Base-by-base conservation (phyloP, 345 rosid genomes). In the Mangifera indica region DNA sequence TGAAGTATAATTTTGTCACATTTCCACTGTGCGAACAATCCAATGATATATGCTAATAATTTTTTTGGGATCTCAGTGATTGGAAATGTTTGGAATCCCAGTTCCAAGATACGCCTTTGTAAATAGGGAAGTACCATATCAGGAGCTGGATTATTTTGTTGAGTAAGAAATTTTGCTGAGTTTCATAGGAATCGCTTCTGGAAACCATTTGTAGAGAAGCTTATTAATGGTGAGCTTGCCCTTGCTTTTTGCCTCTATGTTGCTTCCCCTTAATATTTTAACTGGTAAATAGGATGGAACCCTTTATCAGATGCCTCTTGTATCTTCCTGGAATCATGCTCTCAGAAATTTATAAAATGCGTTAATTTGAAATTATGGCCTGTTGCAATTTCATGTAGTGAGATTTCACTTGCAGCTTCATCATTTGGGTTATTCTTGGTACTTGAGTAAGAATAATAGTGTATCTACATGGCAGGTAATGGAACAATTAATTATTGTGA, bases 191-290 rank as follows among this genome's bases (percentile, higher is more conserved):
- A 87, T 64, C 91, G 97, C 54, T 96, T 96, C 71, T 96, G 90
- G 95, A 96, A 96, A 87, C 99, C 99, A 59, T 96, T 93, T 84
- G 99, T 96, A 61, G 99, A 96, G 85, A 96, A 96, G 87, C 99
- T 98, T 11, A 81, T 96, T 71, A 83, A 90, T 65, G 99, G 98
- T 96, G 72, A 78, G 90, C 72, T 17, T 73, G 48, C 64, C 66
- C 55, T 56, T 74, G 66, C 32, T 63, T 65, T 14, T 61, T 57
- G 42, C 45, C 12, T 54, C 26, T 69, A 14, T 60, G 10, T 17
- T 67, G 52, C 37, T 65, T 58, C 42, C 51, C 32, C 32, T 29
- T 54, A 49, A 34, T 52, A 55, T 25, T 62, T 45, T 9, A 60
- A 13, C 24, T 17, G 29, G 29, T 46, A 63, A 40, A 61, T 65